Base-by-base conservation (phyloP, 331 rosid species). In the Phaseolus coccineus region DNA sequence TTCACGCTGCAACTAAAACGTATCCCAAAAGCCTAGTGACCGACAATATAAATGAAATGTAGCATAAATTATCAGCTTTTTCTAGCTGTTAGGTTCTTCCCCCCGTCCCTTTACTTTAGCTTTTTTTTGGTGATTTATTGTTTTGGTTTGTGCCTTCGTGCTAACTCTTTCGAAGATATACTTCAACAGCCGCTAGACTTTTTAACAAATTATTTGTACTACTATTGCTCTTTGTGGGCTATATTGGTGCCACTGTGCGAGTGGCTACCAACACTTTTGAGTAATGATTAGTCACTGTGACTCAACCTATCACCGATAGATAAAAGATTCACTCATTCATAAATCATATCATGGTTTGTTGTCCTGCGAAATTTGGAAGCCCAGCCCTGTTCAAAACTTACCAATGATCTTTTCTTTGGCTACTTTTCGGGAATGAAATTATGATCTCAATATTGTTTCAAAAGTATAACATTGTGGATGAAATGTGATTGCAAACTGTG, bases 1-100 rank as follows among this genome's bases (percentile, higher is more conserved):
- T 74, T 72, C 64, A 64, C 71, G 56, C 27, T 30, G 1, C 35
- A 77, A 61, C 51, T 39, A 59, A 22, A 6, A 52, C 30, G 44
- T 10, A 51, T 22, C 33, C 66, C 56, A 71, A 71, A 65, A 27
- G 79, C 47, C 24, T 33, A 56, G 73, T 65, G 80, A 80, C 79
- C 74, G 59, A 80, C 69, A 42, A 16, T 37, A 10, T 46, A 51
- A 44, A 80, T 55, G 56, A 66, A 53, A 40, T 52, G 37, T 42
- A 16, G 15, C 48, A 33, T 14, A 69, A 62, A 39, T 39, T 27
- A 63, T 62, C 16, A 61, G 72, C 77, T 69, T 44, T 59, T 44
- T 19, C 52, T 12, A 42, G 15, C 24, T n/a, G 65, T 25, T 48
- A 39, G 57, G 76, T 67, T 40, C 77, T 80, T 51, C 48, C n/a